phyloP scores from a whole-genome alignment of 2,329 filamentous ascomycete genomes.

The Alternaria incomplexa region DNA sequence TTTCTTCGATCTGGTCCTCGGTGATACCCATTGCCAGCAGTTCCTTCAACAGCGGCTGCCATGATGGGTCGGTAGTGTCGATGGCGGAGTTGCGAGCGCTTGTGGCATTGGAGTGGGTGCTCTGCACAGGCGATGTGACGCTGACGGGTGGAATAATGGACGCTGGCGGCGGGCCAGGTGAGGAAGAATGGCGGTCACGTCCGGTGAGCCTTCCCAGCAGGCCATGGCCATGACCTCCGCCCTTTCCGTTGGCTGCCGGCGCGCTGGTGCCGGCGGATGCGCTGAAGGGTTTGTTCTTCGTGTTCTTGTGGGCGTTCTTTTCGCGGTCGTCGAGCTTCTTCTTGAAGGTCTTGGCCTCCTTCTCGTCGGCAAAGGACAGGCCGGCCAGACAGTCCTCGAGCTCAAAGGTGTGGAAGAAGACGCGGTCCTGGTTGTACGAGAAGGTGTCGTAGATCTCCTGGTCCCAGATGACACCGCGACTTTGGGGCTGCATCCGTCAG shows the following conservation, averaged over 20 bases:
- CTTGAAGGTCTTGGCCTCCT: constrained; percentile 94
- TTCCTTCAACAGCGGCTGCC: constrained; percentile 66
- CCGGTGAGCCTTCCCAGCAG: constrained; percentile 60
- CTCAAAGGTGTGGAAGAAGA: constrained; percentile 98
- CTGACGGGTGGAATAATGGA: constrained; percentile 57
- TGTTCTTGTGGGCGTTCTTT: constrained; percentile 92
- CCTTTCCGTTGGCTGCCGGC: constrained; percentile 38
- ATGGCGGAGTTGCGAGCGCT: constrained; percentile 56
- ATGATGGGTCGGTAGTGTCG: constrained; percentile 67
- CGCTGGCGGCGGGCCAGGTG: constrained; percentile 49
- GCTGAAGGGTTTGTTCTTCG: constrained; percentile 75
- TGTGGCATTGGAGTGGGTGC: constrained; percentile 42
- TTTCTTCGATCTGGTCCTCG: constrained; percentile 70
- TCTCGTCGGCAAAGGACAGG: constrained; percentile 93
- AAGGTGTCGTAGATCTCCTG: constrained; percentile 98
- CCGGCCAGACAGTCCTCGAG: constrained; percentile 89
- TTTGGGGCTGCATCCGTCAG: constrained; percentile 60
- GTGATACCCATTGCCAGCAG: constrained; percentile 70
- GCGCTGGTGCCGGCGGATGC: constrained; percentile 40
- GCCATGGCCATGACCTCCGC: constrained; percentile 49
- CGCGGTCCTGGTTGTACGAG: constrained; percentile 93
- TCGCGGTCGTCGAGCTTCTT: constrained; percentile 97
- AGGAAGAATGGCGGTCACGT: constrained; percentile 55
- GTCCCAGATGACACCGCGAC: constrained; percentile 43
- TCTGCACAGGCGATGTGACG: constrained; percentile 48